Base-by-base conservation (phyloP, 2,329 filamentous ascomycete genomes). In the Atkinsonella texensis region DNA sequence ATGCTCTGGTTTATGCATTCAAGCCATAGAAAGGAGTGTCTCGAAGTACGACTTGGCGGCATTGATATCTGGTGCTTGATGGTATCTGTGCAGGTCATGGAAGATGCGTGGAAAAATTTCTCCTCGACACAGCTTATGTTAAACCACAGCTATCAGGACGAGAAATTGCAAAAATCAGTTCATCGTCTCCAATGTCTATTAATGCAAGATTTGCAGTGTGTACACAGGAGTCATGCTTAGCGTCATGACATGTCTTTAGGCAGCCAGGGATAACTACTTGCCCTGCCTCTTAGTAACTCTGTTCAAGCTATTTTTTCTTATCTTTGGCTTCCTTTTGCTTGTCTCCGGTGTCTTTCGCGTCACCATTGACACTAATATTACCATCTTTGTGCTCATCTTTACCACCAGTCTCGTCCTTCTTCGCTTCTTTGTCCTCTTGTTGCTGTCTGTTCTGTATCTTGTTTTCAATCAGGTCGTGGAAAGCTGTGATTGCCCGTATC, bases 381-480 rank as follows among this genome's bases (percentile, higher is more conserved):
- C 60, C 65, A 57, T 81, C 76, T 67, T 80, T 80, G 67, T 79
- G 78, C 57, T 80, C 76, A 49, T 77, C 74, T 57, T 79, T 79
- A 60, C 73, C 68, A 58, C 83, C 83, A 23, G 60, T 57, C 63
- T 86, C 85, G 47, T 84, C 83, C 64, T 89, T 88, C 73, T 88
- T 88, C 63, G 85, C 79, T 61, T 97, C 91, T 72, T 91, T 91
- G 64, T 98, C 93, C 65, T 97, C 93, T 64, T 94, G 87, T 68
- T 94, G 88, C 71, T 97, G 90, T 68, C 91, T 81, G 73, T 98
- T 98, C 74, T 97, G 91, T 60, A 97, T 96, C 80, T 98, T 98
- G 76, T 98, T 98, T 75, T 98, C 93, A 59, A 98, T 98, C 59
- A 98, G 74, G 67, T 98, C 93, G 69, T 98, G 93, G 84, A 97